Conservation (phyloP, 1,139 yeast species). For the Nakaseomyces uthaithaninus region DNA sequence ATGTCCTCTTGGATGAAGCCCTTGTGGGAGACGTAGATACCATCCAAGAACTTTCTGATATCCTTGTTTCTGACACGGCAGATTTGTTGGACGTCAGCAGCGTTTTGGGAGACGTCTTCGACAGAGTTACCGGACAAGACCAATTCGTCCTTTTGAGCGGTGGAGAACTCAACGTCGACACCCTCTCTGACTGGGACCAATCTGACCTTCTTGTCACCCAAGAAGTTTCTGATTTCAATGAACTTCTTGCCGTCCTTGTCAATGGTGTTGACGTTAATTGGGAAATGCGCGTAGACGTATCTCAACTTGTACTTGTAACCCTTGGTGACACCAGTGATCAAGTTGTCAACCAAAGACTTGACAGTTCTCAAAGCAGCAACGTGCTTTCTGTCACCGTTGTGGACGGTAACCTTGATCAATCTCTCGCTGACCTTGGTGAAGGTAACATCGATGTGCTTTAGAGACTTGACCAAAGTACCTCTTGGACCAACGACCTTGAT, state of each 20-base stretch:
- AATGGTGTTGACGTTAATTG: constrained; percentile 89
- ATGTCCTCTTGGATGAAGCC: constrained; percentile 59
- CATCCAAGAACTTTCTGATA: constrained; percentile 99
- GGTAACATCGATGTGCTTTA: constrained; percentile 92
- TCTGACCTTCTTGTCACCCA: constrained; percentile 98
- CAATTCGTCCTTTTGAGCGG: constrained; percentile 90
- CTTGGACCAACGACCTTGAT: constrained; percentile 96
- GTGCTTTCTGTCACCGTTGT: constrained; percentile 99
- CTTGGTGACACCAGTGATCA: constrained; percentile 97
- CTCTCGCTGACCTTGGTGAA: constrained; percentile 67
- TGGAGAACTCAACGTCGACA: constrained; percentile 73
- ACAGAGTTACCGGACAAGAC: constrained; percentile 90
- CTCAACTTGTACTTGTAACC: constrained; percentile 99
- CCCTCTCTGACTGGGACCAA: constrained; percentile 78
- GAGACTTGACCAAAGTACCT: constrained; percentile 86
- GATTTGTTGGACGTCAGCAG: constrained; percentile 97
- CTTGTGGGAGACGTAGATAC: constrained; percentile 98
- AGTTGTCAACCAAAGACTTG: constrained; percentile 87
- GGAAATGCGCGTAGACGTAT: constrained; percentile 99
- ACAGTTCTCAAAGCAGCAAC: constrained; percentile 99
- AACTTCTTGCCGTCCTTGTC: constrained; percentile 65
- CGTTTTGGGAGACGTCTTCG: constrained; percentile 96
- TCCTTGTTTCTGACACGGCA: constrained; percentile 99
- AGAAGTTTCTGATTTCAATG: constrained; percentile 97
- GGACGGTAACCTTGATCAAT: constrained; percentile 82